Evolutionary conservation across 83 land plant genomes (phyloP).

Genomic region (Thuja plicata): DNA sequence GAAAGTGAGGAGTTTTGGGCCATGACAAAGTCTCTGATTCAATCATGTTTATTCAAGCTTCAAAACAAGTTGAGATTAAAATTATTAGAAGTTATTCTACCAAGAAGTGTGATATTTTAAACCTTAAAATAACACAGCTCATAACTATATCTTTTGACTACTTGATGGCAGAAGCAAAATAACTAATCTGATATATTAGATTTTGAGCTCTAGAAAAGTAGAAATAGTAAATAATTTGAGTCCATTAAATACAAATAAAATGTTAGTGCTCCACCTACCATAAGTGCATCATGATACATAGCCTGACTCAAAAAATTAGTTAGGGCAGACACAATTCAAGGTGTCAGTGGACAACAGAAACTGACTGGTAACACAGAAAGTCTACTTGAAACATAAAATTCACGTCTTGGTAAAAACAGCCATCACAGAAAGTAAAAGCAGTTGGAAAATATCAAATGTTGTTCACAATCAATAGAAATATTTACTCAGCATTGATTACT

Average conservation of each 20-base stretch:
- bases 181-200: no score
- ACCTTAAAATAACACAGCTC: no score
- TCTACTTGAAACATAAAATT: neutral
- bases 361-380: neutral
- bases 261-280: neutral
- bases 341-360: neutral
- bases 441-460: neutral
- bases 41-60: no score
- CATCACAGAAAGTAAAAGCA: neutral
- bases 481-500: neutral
- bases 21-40: no score
- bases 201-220: no score
- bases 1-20: no score
- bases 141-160: no score
- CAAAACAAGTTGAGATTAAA: no score
- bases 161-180: no score
- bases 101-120: no score
- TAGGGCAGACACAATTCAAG: neutral
- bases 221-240: neutral
- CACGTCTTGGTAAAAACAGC: neutral
- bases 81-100: no score
- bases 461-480: neutral
- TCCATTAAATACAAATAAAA: neutral
- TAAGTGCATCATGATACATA: neutral
- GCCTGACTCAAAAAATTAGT: neutral